Conservation (phyloP, 768 basidiomycete genomes). For the Mycena olivaceomarginata region DNA sequence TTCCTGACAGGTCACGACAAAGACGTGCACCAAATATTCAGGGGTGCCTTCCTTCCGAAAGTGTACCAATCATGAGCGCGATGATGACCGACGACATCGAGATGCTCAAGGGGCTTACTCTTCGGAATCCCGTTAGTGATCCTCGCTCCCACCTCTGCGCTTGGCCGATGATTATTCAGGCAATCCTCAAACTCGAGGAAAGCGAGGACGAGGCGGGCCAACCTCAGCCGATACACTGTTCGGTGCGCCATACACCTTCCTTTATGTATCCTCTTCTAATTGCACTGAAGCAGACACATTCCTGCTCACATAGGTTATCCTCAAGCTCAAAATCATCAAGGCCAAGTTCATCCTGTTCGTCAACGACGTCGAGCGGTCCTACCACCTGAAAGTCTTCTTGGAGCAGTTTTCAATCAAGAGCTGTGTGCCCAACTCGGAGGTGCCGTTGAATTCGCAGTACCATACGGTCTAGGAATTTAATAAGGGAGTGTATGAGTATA, state of each 20-base stretch:
- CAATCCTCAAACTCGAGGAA: slow-evolving; percentile 91
- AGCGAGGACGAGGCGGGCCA: slow-evolving; percentile 87
- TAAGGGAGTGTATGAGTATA: slow-evolving; percentile 96
- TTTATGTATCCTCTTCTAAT: slow-evolving; percentile 8
- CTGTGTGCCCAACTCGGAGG: slow-evolving; percentile 96
- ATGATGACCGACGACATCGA: slow-evolving; percentile 98
- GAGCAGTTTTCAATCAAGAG: slow-evolving; percentile 98
- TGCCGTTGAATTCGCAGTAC: slow-evolving; percentile 96
- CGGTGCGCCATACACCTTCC: slow-evolving; percentile 64
- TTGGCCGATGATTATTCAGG: slow-evolving; percentile 64
- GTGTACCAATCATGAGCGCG: slow-evolving; percentile 95
- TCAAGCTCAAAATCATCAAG: slow-evolving; percentile 96
- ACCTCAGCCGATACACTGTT: slow-evolving; percentile 91
- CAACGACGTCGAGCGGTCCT: slow-evolving; percentile 95
- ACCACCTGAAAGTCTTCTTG: slow-evolving; percentile 97
- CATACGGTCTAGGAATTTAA: slow-evolving; percentile 99
- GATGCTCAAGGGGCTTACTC: slow-evolving; percentile 88
- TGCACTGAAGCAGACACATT: slow-evolving; percentile 96
- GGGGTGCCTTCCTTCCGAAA: slow-evolving; percentile 83
- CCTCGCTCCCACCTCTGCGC: not conserved
- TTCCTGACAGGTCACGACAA: slow-evolving; percentile 98
- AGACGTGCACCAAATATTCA: slow-evolving; percentile 84
- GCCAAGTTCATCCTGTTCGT: slow-evolving; percentile 99
- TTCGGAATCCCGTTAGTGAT: slow-evolving; percentile 88
- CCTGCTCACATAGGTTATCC: slow-evolving; percentile 95